A percentile compares a stretch with the other conserved stretches of the same genome.
Conservation (phyloP, 2,329 filamentous ascomycete genomes). For the Hirsutella thompsonii region DNA sequence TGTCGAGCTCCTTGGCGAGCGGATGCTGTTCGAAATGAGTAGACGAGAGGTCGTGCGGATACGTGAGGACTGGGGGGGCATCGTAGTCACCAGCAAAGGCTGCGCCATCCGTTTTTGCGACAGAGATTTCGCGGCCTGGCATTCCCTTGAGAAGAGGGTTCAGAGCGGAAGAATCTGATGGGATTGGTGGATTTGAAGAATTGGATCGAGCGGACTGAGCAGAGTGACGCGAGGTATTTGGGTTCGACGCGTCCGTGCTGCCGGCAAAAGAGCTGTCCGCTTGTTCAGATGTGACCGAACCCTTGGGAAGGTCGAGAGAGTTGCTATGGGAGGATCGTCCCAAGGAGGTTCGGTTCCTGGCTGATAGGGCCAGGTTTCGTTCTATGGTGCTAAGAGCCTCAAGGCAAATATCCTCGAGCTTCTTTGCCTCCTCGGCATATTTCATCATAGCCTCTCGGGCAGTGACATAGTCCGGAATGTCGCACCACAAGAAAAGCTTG, state of each 20-base stretch:
- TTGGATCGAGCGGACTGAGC: too few species aligned
- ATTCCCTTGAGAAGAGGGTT: constrained; percentile 32
- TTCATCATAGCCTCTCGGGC: constrained; percentile 15
- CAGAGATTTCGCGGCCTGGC: too few species aligned
- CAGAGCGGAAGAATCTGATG: constrained; percentile 6
- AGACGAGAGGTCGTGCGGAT: constrained; percentile 20
- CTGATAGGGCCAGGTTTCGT: background rate
- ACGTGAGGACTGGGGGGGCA: constrained; percentile 16
- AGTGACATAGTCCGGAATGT: constrained; percentile 15
- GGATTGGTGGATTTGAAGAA: too few species aligned
- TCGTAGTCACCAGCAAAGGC: constrained; percentile 18
- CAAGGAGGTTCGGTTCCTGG: constrained; percentile 1
- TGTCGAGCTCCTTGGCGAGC: constrained; percentile 15
- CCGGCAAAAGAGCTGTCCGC: too few species aligned
- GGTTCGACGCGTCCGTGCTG: too few species aligned
- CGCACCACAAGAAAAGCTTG: constrained; percentile 20
- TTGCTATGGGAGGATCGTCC: constrained; percentile 1
- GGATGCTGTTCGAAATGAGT: constrained; percentile 23
- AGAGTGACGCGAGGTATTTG: too few species aligned
- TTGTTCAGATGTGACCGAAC: too few species aligned
- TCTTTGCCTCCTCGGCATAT: constrained; percentile 21
- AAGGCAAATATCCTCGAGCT: constrained; percentile 18
- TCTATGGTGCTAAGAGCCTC: constrained; percentile 9
- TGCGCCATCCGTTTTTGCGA: constrained; percentile 22
- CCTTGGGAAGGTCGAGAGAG: too few species aligned